Conservation (phyloP, 225 moss, liverwort and hornwort genomes). For the Marchantia polymorpha region DNA sequence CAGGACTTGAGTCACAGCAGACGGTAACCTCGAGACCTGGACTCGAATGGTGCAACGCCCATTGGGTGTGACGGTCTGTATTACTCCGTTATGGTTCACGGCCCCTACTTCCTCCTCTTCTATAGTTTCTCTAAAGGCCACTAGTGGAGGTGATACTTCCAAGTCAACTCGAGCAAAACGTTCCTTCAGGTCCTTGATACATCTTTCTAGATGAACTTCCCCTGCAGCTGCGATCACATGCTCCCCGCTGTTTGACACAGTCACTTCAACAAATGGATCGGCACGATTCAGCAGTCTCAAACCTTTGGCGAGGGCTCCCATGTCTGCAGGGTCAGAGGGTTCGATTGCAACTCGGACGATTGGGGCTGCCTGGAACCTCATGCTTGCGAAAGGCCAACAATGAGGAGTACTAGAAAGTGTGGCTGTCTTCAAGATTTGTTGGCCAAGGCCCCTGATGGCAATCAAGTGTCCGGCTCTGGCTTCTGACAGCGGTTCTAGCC, state of each 20-base stretch:
- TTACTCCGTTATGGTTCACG: constrained; percentile 40
- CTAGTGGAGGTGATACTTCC: constrained; percentile 86
- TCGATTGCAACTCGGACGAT: constrained; percentile 96
- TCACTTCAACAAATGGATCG: constrained; percentile 98
- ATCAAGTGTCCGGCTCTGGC: constrained; percentile 86
- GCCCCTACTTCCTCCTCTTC: constrained; percentile 54
- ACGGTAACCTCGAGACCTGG: constrained; percentile 62
- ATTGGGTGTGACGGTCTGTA: constrained; percentile 67
- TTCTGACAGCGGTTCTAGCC: constrained; percentile 67
- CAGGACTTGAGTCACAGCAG: constrained; percentile 62
- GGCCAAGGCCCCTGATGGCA: constrained; percentile 86
- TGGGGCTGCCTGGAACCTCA: constrained; percentile 97
- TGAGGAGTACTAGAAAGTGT: constrained; percentile 70
- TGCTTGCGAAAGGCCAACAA: constrained; percentile 93
- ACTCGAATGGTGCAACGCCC: constrained; percentile 81
- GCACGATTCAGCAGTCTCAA: constrained; percentile 84
- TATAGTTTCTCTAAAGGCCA: constrained; percentile 91
- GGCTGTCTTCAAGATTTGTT: constrained; percentile 86
- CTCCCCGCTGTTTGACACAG: constrained; percentile 89
- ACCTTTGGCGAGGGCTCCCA: constrained; percentile 87
- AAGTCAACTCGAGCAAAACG: constrained; percentile 81
- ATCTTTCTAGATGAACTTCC: constrained; percentile 93
- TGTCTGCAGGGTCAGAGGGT: constrained; percentile 85
- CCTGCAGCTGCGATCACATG: constrained; percentile 97
- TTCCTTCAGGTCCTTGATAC: constrained; percentile 94